Base-by-base conservation (phyloP, 306 rosid species). In the Cucurbita ficifolia region DNA sequence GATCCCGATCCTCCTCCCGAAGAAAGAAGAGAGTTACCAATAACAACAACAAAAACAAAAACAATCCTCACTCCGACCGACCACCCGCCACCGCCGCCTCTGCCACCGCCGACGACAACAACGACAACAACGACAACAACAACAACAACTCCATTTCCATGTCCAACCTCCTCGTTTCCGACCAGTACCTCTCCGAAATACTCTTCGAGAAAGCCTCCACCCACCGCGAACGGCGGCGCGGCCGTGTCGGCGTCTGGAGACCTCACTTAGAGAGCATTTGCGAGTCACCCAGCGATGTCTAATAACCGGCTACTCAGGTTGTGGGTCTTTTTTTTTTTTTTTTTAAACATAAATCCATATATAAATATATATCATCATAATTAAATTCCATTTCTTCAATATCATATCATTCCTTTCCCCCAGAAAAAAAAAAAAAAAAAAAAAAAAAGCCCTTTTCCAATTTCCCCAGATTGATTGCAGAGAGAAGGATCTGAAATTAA, bases 161-260 rank as follows among this genome's bases (percentile, higher is more conserved):
- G 42, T 46, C 73, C 4, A 68, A 68, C 7, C 42, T 68, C 18
- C 56, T 46, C 10, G 42, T 68, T 16, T 86, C 85, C 29, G 96
- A 93, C 64, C 94, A 68, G 39, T 90, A 93, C 65, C 82, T 90
- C 80, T 84, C 82, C 53, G 97, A 93, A 13, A 85, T 90, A 50
- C 84, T 93, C 57, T 93, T 90, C 38, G 98, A 93, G 84, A 93
- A 90, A 76, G 77, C 85, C 12, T 93, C 97, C 0, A 79, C 92
- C 6, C 93, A 87, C 73, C 79, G 86, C 63, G 98, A 90, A 40
- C 87, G 89, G 61, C 74, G 98, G 79, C 85, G 94, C 77, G 94
- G 96, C 13, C 97, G 98, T n/a, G 89, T 89, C 40, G 94, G 90
- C 1, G 94, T 87, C 2, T 90, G 98, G 98, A 84, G 96, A 60